phyloP scores from a whole-genome alignment of 345 rosid genomes.

The Citrus trifoliata region DNA sequence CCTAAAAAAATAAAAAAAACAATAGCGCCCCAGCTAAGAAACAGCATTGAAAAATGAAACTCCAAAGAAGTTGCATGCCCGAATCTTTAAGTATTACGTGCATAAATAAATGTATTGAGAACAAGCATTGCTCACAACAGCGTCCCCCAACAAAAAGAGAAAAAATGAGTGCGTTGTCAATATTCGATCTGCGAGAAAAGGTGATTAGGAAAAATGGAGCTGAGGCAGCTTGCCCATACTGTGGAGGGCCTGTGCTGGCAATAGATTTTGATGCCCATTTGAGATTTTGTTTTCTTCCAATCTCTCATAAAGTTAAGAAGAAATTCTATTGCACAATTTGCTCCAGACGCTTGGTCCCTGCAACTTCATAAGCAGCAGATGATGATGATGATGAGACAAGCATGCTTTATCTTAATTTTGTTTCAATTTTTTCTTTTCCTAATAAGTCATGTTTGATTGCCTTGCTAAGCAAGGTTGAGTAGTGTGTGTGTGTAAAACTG shows the following conservation, averaged over 20 bases:
- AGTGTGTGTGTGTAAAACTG: no score
- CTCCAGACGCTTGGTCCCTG: constrained; percentile 26
- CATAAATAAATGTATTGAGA: no score
- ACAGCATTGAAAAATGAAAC: no score
- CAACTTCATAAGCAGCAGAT: background rate
- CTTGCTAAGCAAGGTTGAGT: no score
- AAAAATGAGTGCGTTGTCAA: constrained; percentile 15
- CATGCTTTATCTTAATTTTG: no score
- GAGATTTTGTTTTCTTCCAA: constrained; percentile 24
- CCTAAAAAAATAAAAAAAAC: no score
- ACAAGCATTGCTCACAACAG: no score
- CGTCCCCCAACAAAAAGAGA: background rate
- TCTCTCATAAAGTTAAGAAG: constrained; percentile 23
- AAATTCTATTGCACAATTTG: constrained; percentile 27
- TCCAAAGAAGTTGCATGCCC: no score
- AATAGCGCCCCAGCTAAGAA: no score
- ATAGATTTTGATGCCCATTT: constrained; percentile 17
- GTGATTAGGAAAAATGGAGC: constrained; percentile 5
- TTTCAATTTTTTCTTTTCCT: no score
- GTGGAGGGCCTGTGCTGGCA: constrained; percentile 25
- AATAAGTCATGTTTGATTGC: no score
- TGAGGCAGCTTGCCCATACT: constrained; percentile 16
- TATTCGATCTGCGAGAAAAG: constrained; percentile 23
- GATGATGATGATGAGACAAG: background rate
- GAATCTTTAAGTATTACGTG: no score